Evolutionary conservation across 345 rosid genomes (phyloP).

Genomic region (Pugionium cornutum): DNA sequence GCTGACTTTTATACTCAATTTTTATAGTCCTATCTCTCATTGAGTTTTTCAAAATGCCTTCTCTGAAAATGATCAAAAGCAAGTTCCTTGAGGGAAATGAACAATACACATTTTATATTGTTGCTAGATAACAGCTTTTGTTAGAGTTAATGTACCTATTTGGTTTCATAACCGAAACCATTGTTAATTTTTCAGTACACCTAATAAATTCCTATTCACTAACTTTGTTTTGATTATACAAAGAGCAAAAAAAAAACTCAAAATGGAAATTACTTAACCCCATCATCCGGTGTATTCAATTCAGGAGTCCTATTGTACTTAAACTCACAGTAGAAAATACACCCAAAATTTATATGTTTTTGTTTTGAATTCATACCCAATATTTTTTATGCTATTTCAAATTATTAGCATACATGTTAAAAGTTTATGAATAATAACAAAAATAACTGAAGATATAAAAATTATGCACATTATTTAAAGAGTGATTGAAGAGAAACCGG

Average conservation of each 20-base stretch:
- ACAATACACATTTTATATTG: constrained; percentile 2
- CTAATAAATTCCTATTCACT: constrained; percentile 13
- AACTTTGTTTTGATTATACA: constrained; percentile 3
- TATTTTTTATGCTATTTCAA: no score
- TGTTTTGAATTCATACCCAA: neutral
- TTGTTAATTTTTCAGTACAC: neutral
- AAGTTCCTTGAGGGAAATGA: constrained; percentile 17
- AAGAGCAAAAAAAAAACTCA: neutral
- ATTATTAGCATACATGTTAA: no score
- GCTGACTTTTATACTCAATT: constrained; percentile 32
- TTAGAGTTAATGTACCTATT: constrained; percentile 5
- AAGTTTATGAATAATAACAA: no score
- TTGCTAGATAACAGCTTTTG: constrained; percentile 17
- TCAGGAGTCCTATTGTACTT: neutral
- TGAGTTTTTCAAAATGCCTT: constrained; percentile 9
- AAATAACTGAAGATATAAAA: no score
- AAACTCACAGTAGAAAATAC: neutral
- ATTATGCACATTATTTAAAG: neutral
- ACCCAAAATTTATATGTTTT: neutral
- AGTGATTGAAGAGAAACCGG: neutral
- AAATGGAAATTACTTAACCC: neutral
- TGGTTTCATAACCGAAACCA: neutral
- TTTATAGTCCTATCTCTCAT: constrained; percentile 3
- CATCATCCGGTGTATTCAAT: neutral
- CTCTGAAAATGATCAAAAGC: constrained; percentile 21